phyloP scores from a whole-genome alignment of 257 asterid species.

The Sherardia arvensis region DNA sequence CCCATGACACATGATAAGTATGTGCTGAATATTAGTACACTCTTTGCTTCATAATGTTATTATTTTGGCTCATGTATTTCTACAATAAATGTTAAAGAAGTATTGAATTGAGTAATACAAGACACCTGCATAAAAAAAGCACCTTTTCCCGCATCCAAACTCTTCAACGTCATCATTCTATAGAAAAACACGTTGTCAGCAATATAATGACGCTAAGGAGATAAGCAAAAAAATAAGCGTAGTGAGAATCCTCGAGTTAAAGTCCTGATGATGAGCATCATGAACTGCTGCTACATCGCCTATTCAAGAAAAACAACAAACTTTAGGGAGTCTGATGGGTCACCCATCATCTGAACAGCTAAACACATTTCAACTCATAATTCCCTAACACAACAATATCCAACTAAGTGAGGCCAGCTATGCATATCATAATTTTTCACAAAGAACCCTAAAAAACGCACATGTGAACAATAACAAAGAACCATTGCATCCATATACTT shows the following conservation, averaged over 20 bases:
- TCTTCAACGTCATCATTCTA: slow-evolving; percentile 48
- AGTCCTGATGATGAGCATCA: slow-evolving; percentile 65
- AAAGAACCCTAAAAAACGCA: neutral
- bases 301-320: slow-evolving; percentile 12
- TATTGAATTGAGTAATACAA: neutral
- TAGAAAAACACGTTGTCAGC: slow-evolving; percentile 38
- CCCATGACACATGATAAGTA: neutral
- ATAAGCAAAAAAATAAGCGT: slow-evolving; percentile 64
- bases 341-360: neutral
- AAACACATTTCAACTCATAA: neutral
- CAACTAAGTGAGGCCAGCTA: too few species aligned
- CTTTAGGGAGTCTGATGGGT: neutral
- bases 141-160: slow-evolving; percentile 18
- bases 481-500: too few species aligned
- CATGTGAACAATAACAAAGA: neutral
- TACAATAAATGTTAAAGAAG: neutral
- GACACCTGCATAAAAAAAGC: neutral
- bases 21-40: neutral
- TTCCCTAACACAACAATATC: neutral
- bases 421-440: neutral
- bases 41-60: neutral
- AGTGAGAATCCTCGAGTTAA: slow-evolving; percentile 66
- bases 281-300: slow-evolving; percentile 36
- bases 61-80: neutral
- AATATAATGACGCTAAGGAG: slow-evolving; percentile 61